Percentiles rank a stretch among this genome's conserved stretches.
Evolutionary conservation across 2,329 filamentous ascomycete species (phyloP).

Genomic region (Botrytis porri): DNA sequence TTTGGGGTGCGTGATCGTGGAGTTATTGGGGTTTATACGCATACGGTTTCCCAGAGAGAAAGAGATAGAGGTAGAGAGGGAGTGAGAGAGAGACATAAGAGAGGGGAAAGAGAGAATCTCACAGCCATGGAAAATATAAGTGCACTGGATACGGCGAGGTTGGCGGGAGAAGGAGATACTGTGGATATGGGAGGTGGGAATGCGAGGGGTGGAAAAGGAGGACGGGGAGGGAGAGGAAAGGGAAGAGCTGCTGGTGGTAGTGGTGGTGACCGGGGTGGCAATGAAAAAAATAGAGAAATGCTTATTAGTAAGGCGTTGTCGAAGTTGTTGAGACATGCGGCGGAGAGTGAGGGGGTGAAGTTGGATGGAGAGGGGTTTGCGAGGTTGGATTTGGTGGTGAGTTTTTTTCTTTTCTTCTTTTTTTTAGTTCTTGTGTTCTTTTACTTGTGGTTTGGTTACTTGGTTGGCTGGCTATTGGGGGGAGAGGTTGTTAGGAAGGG

Average conservation of each 20-base stretch:
- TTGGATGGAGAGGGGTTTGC: constrained; percentile 61
- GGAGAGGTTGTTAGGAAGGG: not conserved
- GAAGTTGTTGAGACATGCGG: constrained; percentile 39
- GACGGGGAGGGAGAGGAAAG: not conserved
- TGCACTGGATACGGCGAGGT: not conserved
- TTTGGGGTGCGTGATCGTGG: too few relatives aligned
- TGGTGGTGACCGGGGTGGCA: constrained; percentile 5
- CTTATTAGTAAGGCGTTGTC: constrained; percentile 37
- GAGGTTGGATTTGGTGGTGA: constrained; percentile 55
- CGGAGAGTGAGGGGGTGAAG: constrained; percentile 51
- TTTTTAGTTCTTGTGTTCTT: not conserved
- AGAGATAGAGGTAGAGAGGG: too few relatives aligned
- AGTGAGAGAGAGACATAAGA: too few relatives aligned
- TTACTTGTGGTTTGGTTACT: too few relatives aligned
- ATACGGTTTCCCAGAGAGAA: not conserved
- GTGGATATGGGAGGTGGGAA: not conserved
- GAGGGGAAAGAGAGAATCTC: too few relatives aligned
- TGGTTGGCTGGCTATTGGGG: not conserved
- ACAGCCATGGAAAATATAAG: not conserved
- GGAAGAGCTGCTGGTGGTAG: not conserved
- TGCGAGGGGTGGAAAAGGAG: not conserved
- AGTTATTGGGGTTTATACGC: not conserved
- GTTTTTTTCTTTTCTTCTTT: constrained; percentile 36
- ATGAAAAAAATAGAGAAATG: constrained; percentile 32
- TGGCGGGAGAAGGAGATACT: not conserved